Conservation (phyloP, 129 eudicot species). For the Helichrysum umbraculigerum region DNA sequence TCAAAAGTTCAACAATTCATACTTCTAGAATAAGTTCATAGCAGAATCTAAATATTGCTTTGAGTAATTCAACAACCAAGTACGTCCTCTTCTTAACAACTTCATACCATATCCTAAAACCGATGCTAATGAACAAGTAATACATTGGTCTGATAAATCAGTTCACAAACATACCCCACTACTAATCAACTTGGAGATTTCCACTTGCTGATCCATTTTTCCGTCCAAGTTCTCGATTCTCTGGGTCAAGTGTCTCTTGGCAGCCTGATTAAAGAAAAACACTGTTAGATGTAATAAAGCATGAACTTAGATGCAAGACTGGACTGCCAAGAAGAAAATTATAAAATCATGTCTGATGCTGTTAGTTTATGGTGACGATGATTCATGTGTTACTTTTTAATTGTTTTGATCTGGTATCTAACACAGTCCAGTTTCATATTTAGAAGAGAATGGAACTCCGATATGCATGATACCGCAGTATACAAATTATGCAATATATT, state of each 20-base stretch:
- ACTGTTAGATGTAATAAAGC: slow-evolving; percentile 6
- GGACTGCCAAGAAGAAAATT: neutral
- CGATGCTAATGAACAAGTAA: neutral
- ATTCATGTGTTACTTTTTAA: neutral
- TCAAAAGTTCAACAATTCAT: slow-evolving; percentile 23
- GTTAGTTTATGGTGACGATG: neutral
- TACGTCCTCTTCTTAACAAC: neutral
- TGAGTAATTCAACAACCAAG: neutral
- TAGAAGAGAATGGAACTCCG: neutral
- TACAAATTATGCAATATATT: neutral
- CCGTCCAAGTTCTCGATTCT: slow-evolving; percentile 88
- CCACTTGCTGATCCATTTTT: slow-evolving; percentile 76
- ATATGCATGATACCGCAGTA: slow-evolving; percentile 9
- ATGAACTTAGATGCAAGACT: slow-evolving; percentile 8
- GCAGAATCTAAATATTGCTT: neutral
- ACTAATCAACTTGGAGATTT: slow-evolving; percentile 64
- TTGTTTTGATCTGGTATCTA: neutral
- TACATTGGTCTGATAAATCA: neutral
- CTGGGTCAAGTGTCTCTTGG: slow-evolving; percentile 85
- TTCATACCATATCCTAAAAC: neutral
- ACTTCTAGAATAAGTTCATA: neutral
- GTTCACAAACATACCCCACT: slow-evolving; percentile 49
- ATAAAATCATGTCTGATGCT: neutral
- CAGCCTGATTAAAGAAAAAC: slow-evolving; percentile 51
- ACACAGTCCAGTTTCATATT: neutral